Conservation (phyloP, 352 stramenopile species). For the Phytophthora agathidicida region DNA sequence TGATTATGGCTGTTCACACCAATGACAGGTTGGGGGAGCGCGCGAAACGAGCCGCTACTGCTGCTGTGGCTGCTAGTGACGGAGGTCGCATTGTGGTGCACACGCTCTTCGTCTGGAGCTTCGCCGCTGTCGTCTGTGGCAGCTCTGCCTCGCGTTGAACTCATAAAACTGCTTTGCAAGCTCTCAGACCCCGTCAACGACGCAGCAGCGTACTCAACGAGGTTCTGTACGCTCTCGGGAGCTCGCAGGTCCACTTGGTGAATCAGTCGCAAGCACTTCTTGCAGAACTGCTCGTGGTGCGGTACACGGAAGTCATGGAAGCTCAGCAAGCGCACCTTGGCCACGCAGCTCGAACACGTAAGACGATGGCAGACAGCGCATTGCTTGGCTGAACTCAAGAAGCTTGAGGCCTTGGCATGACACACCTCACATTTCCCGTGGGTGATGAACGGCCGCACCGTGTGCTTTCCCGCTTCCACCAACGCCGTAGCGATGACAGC, state of each 20-base stretch:
- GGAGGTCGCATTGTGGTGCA: slow-evolving; percentile 9
- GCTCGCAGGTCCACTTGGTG: slow-evolving; percentile 67
- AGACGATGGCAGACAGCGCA: slow-evolving; percentile 69
- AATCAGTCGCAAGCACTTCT: slow-evolving; percentile 70
- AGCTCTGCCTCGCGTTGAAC: slow-evolving; percentile 27
- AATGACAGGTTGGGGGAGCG: slow-evolving; percentile 34
- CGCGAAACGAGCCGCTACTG: slow-evolving; percentile 25
- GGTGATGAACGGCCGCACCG: slow-evolving; percentile 27
- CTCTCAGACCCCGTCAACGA: slow-evolving; percentile 35
- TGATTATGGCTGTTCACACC: slow-evolving; percentile 9
- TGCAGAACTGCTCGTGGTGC: slow-evolving; percentile 66
- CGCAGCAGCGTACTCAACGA: slow-evolving; percentile 43
- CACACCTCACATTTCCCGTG: slow-evolving; percentile 71
- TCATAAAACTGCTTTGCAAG: slow-evolving; percentile 23
- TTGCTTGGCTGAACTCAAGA: slow-evolving; percentile 65
- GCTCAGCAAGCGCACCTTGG: slow-evolving; percentile 69
- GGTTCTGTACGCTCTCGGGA: slow-evolving; percentile 48
- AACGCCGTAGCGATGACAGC: slow-evolving; percentile 63
- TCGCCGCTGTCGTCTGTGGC: slow-evolving; percentile 44
- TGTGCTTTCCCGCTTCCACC: slow-evolving; percentile 53
- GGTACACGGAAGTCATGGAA: slow-evolving; percentile 61
- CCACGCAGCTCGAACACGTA: slow-evolving; percentile 66
- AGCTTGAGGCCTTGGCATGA: slow-evolving; percentile 53
- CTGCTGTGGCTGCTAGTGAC: slow-evolving; percentile 37
- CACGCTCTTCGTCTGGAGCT: slow-evolving; percentile 8